Conservation (phyloP, 2,329 filamentous ascomycete genomes). For the Chrysoporthe austroafricana region DNA sequence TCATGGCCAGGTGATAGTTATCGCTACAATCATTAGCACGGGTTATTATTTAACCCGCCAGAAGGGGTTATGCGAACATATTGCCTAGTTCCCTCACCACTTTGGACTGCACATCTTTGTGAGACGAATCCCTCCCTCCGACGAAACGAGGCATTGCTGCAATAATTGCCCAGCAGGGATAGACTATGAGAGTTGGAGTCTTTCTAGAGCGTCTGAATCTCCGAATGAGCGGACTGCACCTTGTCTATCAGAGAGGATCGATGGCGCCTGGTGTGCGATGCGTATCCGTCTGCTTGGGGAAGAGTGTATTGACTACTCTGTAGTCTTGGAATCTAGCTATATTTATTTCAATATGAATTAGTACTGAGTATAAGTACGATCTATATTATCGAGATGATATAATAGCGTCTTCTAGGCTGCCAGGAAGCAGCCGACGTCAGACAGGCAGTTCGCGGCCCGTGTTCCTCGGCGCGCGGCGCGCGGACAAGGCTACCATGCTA, state of each 20-base stretch:
- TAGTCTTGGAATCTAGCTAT: not conserved
- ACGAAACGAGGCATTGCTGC: not conserved
- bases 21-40: not conserved
- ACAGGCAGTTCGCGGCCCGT: not conserved
- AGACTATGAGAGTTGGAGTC: not conserved
- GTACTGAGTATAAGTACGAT: no score
- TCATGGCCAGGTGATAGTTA: slow-evolving; percentile 21
- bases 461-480: not conserved
- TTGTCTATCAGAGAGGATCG: not conserved
- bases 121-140: not conserved
- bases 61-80: not conserved
- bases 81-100: not conserved
- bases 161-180: no score
- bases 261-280: not conserved
- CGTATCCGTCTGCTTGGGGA: not conserved
- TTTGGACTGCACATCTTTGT: not conserved
- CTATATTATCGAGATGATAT: not conserved
- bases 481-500: not conserved
- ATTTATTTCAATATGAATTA: not conserved
- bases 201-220: not conserved
- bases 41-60: not conserved
- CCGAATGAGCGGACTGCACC: not conserved
- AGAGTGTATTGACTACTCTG: not conserved
- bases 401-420: not conserved
- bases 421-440: not conserved